Evolutionary conservation across 2,329 filamentous ascomycete genomes (phyloP).

Genomic region (Trichophyton verrucosum): DNA sequence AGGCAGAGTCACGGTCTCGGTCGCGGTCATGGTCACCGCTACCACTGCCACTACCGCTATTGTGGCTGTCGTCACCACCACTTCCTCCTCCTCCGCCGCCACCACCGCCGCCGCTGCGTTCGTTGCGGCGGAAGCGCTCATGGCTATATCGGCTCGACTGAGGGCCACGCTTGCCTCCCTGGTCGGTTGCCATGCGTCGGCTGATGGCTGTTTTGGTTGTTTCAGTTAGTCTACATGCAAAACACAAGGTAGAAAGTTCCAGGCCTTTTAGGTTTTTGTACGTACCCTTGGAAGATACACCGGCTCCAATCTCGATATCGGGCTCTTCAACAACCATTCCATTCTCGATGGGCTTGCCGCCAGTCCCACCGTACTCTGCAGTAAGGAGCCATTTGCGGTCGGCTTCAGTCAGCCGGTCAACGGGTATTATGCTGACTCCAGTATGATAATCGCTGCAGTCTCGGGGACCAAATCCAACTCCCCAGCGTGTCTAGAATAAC

Average conservation of each 20-base stretch:
- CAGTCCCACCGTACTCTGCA: conserved; percentile 85
- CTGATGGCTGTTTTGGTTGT: conserved; percentile 32
- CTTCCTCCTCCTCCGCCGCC: conserved; percentile 11
- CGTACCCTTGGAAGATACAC: conserved; percentile 80
- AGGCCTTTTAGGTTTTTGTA: not conserved
- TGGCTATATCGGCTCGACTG: conserved; percentile 30
- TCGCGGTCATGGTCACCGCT: conserved; percentile 29
- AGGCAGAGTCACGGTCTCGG: conserved; percentile 21
- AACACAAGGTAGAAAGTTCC: not conserved
- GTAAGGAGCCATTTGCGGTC: conserved; percentile 96
- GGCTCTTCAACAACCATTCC: conserved; percentile 92
- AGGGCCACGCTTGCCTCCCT: conserved; percentile 38
- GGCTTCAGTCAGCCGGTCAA: conserved; percentile 83
- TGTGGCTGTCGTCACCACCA: conserved; percentile 13
- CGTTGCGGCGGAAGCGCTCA: conserved; percentile 21
- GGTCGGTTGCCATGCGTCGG: conserved; percentile 40
- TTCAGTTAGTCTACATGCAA: conserved; percentile 11
- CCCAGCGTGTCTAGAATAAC: conserved; percentile 73
- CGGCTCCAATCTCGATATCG: conserved; percentile 95
- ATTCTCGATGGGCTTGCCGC: conserved; percentile 63
- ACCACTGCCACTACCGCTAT: conserved; percentile 18
- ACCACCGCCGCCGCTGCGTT: conserved; percentile 13
- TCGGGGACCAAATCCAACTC: conserved; percentile 89
- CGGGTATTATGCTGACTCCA: conserved; percentile 85
- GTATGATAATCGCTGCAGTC: conserved; percentile 95